Evolutionary conservation across 2,329 filamentous ascomycete species (phyloP), one percentile per base, ranked within the genome.

Genomic region (Botrytis deweyae): DNA sequence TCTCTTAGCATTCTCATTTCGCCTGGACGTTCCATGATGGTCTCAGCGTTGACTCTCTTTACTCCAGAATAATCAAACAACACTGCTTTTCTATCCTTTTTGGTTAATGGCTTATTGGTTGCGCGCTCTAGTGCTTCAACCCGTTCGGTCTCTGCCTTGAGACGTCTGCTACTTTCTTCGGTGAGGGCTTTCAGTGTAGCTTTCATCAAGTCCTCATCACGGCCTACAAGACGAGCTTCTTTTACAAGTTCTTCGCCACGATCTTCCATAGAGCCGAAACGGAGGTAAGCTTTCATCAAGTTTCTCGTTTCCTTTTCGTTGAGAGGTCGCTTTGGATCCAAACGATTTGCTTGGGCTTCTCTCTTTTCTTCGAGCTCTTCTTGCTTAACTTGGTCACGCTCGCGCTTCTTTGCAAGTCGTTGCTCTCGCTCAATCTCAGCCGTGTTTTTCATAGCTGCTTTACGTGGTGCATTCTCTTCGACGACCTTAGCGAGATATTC

Each of bases 31-130:
- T 98, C 95, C 18, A 97, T 90, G 72, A 98, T 92, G 0, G 96
- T 98, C 83, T 97, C 94, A 0, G 96, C 96, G 80, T 99, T 99
- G 80, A 98, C 89, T 79, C 97, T 95, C 83, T 97, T 97, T 69
- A 98, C 92, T 72, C 95, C 94, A 64, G 92, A 91, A 83, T 95
- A 97, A 81, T 98, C 95, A 79, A 99, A 98, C 63, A 99, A 86
- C 29, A 99, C 93, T 0, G 96, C 96, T 83, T 99, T 99, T 83
- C 94, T 94, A 81, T 99, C 96, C 83, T 99, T 99, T 85, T 98
- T 98, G 0, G 95, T 97, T 72, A 97, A 84, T 3, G 90, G 88
- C 81, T 96, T 97, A 80, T 93, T 93, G 0, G 89, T 87, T 76
- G 92, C 86, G 36, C 86, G 90, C 82, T 96, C 93, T 78, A 91